Base-by-base conservation (phyloP, 805 yeast species). In the Starmerella floris region DNA sequence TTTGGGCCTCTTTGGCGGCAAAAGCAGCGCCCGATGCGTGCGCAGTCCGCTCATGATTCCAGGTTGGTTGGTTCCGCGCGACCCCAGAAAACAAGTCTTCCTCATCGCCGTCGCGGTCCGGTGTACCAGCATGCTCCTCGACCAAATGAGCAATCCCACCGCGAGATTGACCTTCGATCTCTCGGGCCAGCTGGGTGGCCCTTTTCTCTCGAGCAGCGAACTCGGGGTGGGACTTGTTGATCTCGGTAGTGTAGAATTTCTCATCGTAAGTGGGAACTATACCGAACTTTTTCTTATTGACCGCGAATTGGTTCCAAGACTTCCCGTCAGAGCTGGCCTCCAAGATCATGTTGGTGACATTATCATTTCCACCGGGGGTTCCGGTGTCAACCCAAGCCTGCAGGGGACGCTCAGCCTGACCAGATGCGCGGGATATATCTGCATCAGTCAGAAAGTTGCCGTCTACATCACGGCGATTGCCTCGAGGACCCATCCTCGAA, bases 41-140 rank as follows among this genome's bases (percentile, higher is more conserved):
- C 11, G 23, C 19, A 10, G 9, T 11, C 28, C n/a, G 36, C 20
- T 31, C 22, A 11, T 5, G 33, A 13, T 27, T 9, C 23, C 28
- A 9, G 3, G 34, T 30, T 3, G 17, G 34, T 17, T 10, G 31
- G 15, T 49, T 56, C 55, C 91, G 73, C 45, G 72, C 77, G 35
- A 85, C 98, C 39, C 96, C 96, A 4, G 95, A 84, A 58, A 87
- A 91, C 62, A 82, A 82, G 61, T 87, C 95, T 61, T 91, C 98
- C 64, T 91, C 98, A 61, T 91, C 97, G 52, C 83, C 51, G 16
- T 94, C 94, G 46, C 81, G 73, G 56, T 83, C 95, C 58, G 83
- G n/a, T n/a, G n/a, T n/a, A n/a, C n/a, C n/a, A n/a, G n/a, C n/a
- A n/a, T n/a, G n/a, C n/a, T n/a, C n/a, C n/a, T n/a, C 94, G 30